Evolutionary conservation across 345 rosid species (phyloP), one percentile per base, ranked within the genome.

Genomic region (Acer yangbiense): DNA sequence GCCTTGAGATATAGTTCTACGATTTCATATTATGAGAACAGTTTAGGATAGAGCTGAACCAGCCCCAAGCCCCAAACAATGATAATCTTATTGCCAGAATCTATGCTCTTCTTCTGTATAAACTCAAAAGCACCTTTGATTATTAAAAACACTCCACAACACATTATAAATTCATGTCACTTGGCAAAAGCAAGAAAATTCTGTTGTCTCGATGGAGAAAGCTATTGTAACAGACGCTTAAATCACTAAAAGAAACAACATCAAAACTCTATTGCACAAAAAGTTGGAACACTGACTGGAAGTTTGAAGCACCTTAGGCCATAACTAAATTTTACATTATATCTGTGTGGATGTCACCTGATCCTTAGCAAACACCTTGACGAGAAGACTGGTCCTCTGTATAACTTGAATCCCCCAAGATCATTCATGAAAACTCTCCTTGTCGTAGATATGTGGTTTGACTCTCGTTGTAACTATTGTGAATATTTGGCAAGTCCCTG

Each of bases 11-110:
- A 41, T 6, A 2, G 1, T 41, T 41, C 44, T 41, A 6, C 44
- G 1, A 41, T 41, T 41, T 41, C 44, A 7, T 41, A 41, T 41
- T 41, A 41, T 41, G 44, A 41, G 9, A 41, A 41, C 8, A 41
- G 44, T 41, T 41, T 41, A 41, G 9, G 44, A 0, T 41, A 41
- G 69, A 74, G 77, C 77, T 74, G 77, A 62, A 29, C 77, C 77
- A 23, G 69, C 77, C 25, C 46, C 77, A 18, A 61, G 16, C 57
- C 68, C 8, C 68, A 68, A 62, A 73, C 68, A 44, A 73, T 62
- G 68, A 61, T 73, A 20, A 73, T 41, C 39, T 44, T 39, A 60
- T 13, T 14, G 35, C 9, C 43, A 32, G 39, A 32, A 32, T 74
- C 69, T 46, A 44, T 25, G 55, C 18, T 27, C 18, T 64, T 63